phyloP scores from a whole-genome alignment of 2,329 filamentous ascomycete genomes.

The Pezicula neosporulosa region DNA sequence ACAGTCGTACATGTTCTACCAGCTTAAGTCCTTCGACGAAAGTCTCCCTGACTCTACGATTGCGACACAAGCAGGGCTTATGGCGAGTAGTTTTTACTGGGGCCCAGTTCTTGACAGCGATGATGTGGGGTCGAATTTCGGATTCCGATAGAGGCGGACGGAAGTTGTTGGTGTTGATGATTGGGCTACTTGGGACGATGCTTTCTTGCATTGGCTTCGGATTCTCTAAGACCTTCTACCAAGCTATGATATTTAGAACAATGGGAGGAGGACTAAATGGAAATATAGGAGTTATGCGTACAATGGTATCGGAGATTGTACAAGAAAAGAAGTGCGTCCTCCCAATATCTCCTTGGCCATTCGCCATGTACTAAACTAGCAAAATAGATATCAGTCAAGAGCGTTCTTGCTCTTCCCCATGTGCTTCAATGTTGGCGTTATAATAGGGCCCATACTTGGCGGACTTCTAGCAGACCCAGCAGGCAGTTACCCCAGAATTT shows the following conservation, averaged over 20 bases:
- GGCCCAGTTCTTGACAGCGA: constrained; percentile 77
- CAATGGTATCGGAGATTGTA: constrained; percentile 70
- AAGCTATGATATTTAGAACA: constrained; percentile 74
- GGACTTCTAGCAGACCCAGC: constrained; percentile 40
- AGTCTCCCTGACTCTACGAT: constrained; percentile 59
- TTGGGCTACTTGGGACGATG: constrained; percentile 68
- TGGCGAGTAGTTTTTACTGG: constrained; percentile 81
- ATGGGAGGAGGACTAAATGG: constrained; percentile 73
- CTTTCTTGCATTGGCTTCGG: constrained; percentile 64
- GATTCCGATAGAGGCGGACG: constrained; percentile 62
- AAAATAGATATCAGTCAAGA: constrained; percentile 59
- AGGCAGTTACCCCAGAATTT: constrained; percentile 30
- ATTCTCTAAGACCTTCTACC: constrained; percentile 59
- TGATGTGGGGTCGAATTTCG: constrained; percentile 75
- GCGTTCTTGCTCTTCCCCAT: constrained; percentile 45
- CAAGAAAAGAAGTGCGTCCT: constrained; percentile 57
- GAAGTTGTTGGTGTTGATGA: constrained; percentile 71
- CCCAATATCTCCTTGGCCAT: too few species aligned
- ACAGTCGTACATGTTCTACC: constrained; percentile 78
- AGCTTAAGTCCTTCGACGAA: constrained; percentile 72
- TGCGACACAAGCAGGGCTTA: constrained; percentile 70
- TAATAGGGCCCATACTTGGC: constrained; percentile 24
- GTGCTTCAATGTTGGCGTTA: constrained; percentile 58
- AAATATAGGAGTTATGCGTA: constrained; percentile 71
- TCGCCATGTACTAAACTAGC: not conserved